phyloP scores from a whole-genome alignment of 2,329 filamentous ascomycete genomes.

The Orbilia blumenaviensis region DNA sequence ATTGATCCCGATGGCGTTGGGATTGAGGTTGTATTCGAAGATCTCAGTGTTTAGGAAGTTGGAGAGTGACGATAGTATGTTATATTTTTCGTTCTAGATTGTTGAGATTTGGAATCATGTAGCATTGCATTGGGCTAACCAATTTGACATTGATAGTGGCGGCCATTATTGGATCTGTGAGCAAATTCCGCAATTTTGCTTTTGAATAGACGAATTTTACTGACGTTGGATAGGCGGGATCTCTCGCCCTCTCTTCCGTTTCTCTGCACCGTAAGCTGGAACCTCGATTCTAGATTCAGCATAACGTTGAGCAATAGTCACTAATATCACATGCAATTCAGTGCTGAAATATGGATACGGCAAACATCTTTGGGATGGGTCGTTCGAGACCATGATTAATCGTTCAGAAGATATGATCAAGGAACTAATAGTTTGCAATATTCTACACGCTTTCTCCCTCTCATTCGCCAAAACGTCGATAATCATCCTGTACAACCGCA shows the following conservation, averaged over 20 bases:
- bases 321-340: background rate
- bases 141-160: background rate
- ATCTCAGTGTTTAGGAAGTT: slow-evolving; percentile 1
- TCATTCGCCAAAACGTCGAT: slow-evolving; percentile 27
- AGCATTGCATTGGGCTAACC: too few relatives aligned
- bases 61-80: slow-evolving; percentile 30
- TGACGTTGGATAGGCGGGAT: background rate
- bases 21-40: slow-evolving; percentile 32
- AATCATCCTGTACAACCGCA: slow-evolving; percentile 36
- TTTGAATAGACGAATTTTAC: background rate
- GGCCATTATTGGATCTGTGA: slow-evolving; percentile 20
- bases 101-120: background rate
- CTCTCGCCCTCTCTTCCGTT: background rate
- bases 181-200: background rate
- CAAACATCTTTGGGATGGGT: slow-evolving; percentile 10
- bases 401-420: slow-evolving; percentile 12
- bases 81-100: background rate
- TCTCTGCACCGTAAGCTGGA: background rate
- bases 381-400: background rate
- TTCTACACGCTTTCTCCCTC: slow-evolving; percentile 24
- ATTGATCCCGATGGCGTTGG: background rate
- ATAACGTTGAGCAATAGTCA: too few relatives aligned
- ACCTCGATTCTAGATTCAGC: background rate
- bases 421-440: slow-evolving; percentile 25
- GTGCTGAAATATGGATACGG: slow-evolving; percentile 35